A percentile compares a stretch with the other conserved stretches of the same genome.
phyloP scores from a whole-genome alignment of 2,329 filamentous ascomycete species.

The Arthrobotrys sinensis region DNA sequence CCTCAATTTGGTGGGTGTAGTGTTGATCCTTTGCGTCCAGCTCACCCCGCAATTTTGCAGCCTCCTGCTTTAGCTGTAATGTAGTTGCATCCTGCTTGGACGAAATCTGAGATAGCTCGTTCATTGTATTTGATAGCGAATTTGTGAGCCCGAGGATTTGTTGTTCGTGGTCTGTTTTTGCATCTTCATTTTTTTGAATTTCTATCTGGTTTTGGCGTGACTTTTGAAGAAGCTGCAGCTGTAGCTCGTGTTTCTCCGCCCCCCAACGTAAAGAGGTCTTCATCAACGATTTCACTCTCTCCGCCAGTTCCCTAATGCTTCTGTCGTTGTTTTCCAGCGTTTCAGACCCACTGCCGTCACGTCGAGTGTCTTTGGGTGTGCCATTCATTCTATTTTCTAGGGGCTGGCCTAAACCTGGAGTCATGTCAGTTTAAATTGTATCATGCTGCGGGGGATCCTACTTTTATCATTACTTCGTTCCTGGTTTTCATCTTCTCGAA shows the following conservation, averaged over 20 bases:
- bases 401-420: constrained; percentile 64
- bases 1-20: constrained; percentile 20
- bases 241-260: constrained; percentile 11
- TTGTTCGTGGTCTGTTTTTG: constrained; percentile 44
- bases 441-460: neutral
- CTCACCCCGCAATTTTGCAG: constrained; percentile 27
- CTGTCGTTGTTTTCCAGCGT: neutral
- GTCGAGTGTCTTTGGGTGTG: neutral
- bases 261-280: constrained; percentile 25
- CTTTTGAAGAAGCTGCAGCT: constrained; percentile 29
- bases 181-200: constrained; percentile 38
- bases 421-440: constrained; percentile 40
- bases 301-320: constrained; percentile 15
- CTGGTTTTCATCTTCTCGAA: constrained; percentile 25
- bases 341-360: neutral
- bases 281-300: constrained; percentile 16
- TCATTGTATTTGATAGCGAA: constrained; percentile 50
- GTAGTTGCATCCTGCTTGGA: constrained; percentile 43
- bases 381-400: neutral
- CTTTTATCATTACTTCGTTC: constrained; percentile 49
- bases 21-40: constrained; percentile 28
- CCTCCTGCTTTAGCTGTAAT: constrained; percentile 43
- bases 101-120: constrained; percentile 54
- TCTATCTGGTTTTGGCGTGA: constrained; percentile 31
- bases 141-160: constrained; percentile 53